Evolutionary conservation across 139 green algal species (phyloP), one percentile per base, ranked within the genome.

Genomic region (Chlamydomonas schloesseri): DNA sequence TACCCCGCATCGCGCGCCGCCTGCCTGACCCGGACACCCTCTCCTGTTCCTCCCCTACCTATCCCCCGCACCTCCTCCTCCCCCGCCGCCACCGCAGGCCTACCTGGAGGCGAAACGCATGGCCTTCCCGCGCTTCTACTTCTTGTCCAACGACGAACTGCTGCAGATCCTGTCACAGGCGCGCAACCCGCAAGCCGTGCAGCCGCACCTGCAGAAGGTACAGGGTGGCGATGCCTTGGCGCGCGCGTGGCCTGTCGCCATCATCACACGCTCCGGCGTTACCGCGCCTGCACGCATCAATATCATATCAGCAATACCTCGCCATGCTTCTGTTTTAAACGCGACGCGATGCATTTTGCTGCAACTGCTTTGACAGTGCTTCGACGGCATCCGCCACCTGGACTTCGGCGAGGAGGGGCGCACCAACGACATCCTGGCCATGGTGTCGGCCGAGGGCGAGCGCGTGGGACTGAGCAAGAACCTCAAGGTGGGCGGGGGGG

Each of bases 71-170:
- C n/a, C n/a, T n/a, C n/a, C n/a, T n/a, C n/a, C n/a, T n/a, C n/a
- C n/a, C n/a, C n/a, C n/a, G n/a, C 71, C 26, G 18, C 6, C 24
- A 70, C 73, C 95, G 34, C 91, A 96, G 86, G 93, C 64, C 67
- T 97, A 97, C 88, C 90, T 97, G 68, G 93, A 96, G 89, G 95
- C 92, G 58, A 97, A 97, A 92, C 90, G 94, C 55, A 94, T 94
- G 42, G 90, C 90, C 55, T 97, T 97, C 90, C 94, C 95, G n/a
- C 70, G 87, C 57, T 97, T 97, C 89, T 97, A 96, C 87, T 97
- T 97, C 89, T 82, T 97, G 47, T 96, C 94, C 78, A 95, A 97
- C 87, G 93, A 97, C 81, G 94, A 97, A 91, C 90, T 97, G 62
- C 90, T 97, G 62, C 94, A 97, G 84, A 97, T 97, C 81, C 84